phyloP scores from a whole-genome alignment of 139 green algal genomes.

The Picocystis salinarum region DNA sequence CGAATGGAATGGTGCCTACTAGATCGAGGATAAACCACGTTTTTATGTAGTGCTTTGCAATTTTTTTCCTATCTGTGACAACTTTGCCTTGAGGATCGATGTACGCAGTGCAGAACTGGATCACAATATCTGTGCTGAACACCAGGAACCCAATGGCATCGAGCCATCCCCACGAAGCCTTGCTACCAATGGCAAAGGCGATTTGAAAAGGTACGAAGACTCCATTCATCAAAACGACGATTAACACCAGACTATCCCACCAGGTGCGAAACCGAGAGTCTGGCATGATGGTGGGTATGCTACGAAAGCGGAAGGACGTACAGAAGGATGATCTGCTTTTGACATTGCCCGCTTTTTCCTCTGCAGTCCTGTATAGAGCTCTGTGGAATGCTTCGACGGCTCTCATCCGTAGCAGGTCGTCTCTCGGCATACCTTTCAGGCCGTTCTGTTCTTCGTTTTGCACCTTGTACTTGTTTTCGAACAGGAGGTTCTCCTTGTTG shows the following conservation, averaged over 20 bases:
- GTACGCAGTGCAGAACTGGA: conserved; percentile 39
- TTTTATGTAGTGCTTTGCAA: conserved; percentile 10
- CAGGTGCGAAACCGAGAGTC: conserved; percentile 6
- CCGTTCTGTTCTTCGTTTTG: no score
- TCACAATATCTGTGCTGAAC: conserved; percentile 31
- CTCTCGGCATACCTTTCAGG: no score
- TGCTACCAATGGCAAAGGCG: not conserved
- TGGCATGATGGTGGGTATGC: conserved; percentile 24
- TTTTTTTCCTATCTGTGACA: conserved; percentile 17
- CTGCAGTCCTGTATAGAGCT: no score
- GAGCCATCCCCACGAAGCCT: not conserved
- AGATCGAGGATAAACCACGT: conserved; percentile 41
- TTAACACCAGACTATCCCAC: conserved; percentile 32
- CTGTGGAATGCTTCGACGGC: no score
- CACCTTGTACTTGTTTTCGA: no score
- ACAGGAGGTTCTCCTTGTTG: no score
- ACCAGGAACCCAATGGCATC: not conserved
- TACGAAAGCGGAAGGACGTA: no score
- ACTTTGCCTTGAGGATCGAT: conserved; percentile 28
- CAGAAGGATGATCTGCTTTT: no score
- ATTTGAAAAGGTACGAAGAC: conserved; percentile 13
- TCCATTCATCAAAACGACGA: conserved; percentile 32
- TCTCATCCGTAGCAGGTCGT: no score
- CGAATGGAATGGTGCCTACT: conserved; percentile 28
- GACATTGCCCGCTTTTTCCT: no score